Evolutionary conservation across 139 green algal genomes (phyloP), one percentile per base, ranked within the genome.

Genomic region (Raphidocelis subcapitata): DNA sequence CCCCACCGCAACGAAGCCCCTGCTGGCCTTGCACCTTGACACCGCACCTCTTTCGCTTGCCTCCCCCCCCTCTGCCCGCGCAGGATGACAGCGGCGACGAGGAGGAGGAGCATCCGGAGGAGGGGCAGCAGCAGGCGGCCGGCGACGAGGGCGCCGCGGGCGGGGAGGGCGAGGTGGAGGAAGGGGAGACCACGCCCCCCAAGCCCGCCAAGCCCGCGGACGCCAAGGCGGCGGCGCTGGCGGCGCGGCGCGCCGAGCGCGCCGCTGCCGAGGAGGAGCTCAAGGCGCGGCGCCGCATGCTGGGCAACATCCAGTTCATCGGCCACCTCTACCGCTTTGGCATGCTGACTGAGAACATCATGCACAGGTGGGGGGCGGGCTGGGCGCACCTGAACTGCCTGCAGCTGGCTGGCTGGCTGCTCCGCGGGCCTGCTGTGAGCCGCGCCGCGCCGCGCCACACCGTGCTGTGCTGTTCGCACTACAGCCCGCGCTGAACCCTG

Each of bases 251-350:
- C 18, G 79, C 77, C 20, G 80, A 84, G 51, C 52, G 56, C 18
- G 14, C 18, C 3, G 72, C 73, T 57, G 91, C 84, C 10, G 68
- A 82, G 55, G 80, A 83, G 20, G 87, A 94, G 79, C 74, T 90
- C 47, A 87, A 93, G 84, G 93, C 84, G 2, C 79, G 93, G 31
- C 79, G 83, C 70, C 88, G 95, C 36, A 94, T 92, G 79, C 81
- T 98, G 35, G 96, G 96, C 60, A 99, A 98, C 87, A 98, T 99
- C 79, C 89, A 94, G 62, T 97, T 99, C 79, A 97, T 99, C n/a
- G 94, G 94, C 33, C 86, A 78, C 32, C 52, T 78, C 16, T 78
- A 78, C 72, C 85, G 88, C 72, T 80, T 93, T 65, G 81, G 85
- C 21, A 93, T 99, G 85, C 88, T 99, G 26, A 98, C 94, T 0